Conservation (phyloP, 1,284 basidiomycete genomes). For the Cryptococcus sp. region DNA sequence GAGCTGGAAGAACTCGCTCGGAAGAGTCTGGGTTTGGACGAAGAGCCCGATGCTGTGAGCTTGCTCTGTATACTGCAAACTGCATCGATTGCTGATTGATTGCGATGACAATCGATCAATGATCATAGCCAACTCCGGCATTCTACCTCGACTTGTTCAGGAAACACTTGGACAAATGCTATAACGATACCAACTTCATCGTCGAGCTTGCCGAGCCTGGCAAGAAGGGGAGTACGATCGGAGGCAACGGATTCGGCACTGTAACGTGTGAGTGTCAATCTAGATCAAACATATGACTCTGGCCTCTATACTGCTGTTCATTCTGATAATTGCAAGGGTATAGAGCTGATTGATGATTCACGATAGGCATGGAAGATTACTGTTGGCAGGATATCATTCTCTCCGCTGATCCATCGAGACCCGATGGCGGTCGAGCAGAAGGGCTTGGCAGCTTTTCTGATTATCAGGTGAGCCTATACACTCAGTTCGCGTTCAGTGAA, state of each 20-base stretch:
- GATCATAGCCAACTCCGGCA: constrained; percentile 22
- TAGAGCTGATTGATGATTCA: neutral
- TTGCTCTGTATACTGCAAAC: neutral
- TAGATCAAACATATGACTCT: neutral
- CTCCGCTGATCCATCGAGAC: constrained; percentile 30
- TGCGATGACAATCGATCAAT: neutral
- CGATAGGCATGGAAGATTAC: constrained; percentile 44
- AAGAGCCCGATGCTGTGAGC: constrained; percentile 16
- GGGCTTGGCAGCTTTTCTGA: constrained; percentile 42
- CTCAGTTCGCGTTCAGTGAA: too few species aligned
- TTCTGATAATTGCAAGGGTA: too few species aligned
- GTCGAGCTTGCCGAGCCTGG: constrained; percentile 32
- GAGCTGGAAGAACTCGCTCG: constrained; percentile 3
- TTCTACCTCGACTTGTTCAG: constrained; percentile 25
- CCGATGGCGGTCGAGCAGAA: constrained; percentile 33
- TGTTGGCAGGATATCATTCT: constrained; percentile 45
- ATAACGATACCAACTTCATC: constrained; percentile 42
- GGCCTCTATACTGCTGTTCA: too few species aligned
- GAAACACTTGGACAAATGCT: constrained; percentile 24
- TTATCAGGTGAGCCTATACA: constrained; percentile 25
- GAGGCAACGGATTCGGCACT: constrained; percentile 43
- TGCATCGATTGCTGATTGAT: neutral
- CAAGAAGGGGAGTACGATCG: constrained; percentile 13
- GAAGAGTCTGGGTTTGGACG: constrained; percentile 15
- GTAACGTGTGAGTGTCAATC: constrained; percentile 38